Evolutionary conservation across 768 basidiomycete genomes (phyloP), one percentile per base, ranked within the genome.

Genomic region (Lactifluus volemus): DNA sequence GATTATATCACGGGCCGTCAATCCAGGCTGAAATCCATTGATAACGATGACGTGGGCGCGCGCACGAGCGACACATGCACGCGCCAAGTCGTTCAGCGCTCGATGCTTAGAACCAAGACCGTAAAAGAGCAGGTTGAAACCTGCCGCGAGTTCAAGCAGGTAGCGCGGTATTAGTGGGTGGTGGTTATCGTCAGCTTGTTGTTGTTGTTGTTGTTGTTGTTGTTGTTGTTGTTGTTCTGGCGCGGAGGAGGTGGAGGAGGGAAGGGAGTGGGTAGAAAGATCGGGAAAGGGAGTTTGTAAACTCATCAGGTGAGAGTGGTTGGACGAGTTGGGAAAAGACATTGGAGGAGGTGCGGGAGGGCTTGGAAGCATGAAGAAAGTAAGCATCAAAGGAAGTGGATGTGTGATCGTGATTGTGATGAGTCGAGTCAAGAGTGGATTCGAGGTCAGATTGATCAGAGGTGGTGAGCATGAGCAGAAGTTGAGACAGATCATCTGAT

Each of bases 91-190:
- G 69, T 96, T 90, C 36, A 99, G 75, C 9, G 88, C 65, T 17
- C 69, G 71, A 58, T 91, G 79, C 71, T 99, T 99, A 19, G 92
- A 95, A 5, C 96, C 96, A 67, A 84, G 82, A 1, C 96, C 96
- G 68, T 92, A 92, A 71, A 92, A 85, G 19, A 95, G 72, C 48
- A 98, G 74, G 71, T 91, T 94, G 78, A 93, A 98, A 1, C 92
- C 94, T 69, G 86, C 81, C 2, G 77, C 75, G 29, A 98, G 78
- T 71, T 98, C 92, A 63, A 78, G 75, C 48, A 81, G 73, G 70
- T 87, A 88, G 47, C 84, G 81, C 25, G 77, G 74, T 68, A 88
- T 85, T 17, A 82, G 73, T 5, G 70, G 65, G 17, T 39, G 72
- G 67, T 68, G 75, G 29, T 55, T 71, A 60, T 32, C 73, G 51